A percentile compares a stretch with the other conserved stretches of the same genome.
These are phyloP conservation scores for Talaromyces sp. DNA, from an alignment of 2,329 filamentous ascomycete genomes.

Conservation along the genomic window DNA sequence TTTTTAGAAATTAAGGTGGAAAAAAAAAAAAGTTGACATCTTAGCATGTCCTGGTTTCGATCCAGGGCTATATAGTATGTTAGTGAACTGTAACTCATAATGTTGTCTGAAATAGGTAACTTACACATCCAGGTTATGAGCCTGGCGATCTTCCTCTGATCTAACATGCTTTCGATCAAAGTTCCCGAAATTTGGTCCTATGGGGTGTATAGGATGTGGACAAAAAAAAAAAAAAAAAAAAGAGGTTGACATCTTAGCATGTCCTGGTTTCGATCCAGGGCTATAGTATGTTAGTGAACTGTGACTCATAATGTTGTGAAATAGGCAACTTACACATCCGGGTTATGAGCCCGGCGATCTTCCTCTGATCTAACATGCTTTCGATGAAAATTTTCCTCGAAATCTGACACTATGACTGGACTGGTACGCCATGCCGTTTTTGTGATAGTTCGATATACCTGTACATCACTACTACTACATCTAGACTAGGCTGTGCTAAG, in stretches of 20 bases:
- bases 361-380: too few species aligned
- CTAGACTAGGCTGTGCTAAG: too few species aligned
- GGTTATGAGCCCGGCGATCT: slow-evolving; percentile 4
- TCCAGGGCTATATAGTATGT: not conserved
- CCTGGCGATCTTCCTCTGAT: slow-evolving; percentile 2
- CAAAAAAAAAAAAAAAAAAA: not conserved
- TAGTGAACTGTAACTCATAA: not conserved
- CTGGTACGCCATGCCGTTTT: not conserved
- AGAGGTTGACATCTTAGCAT: not conserved
- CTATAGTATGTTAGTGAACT: not conserved
- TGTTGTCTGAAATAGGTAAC: not conserved
- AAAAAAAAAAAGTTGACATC: not conserved
- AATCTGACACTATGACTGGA: not conserved
- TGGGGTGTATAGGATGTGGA: too few species aligned
- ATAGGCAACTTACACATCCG: not conserved
- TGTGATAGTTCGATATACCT: not conserved
- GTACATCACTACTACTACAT: too few species aligned
- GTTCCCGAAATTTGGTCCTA: not conserved
- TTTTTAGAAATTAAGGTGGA: too few species aligned
- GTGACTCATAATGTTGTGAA: not conserved
- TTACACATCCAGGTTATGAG: slow-evolving; percentile 1
- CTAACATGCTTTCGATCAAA: not conserved
- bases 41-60: slow-evolving; percentile 4
- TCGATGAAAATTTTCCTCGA: not conserved
- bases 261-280: slow-evolving; percentile 4